Evolutionary conservation across 306 rosid genomes (phyloP), one percentile per base, ranked within the genome.

Genomic region (Gastrolobium bilobum): DNA sequence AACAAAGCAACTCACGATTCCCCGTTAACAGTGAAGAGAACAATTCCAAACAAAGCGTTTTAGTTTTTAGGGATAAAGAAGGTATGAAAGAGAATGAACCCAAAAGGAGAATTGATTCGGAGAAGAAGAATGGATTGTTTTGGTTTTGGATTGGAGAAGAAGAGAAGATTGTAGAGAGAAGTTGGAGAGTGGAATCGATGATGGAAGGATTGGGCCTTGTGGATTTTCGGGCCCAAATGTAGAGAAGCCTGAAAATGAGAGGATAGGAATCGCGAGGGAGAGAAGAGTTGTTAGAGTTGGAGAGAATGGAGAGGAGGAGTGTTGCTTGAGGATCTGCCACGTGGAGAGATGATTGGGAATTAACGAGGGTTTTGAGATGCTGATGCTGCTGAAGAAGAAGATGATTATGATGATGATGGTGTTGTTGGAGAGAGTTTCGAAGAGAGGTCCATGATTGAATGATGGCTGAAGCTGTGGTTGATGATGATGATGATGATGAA

Each of bases 321-420:
- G 79, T 88, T 2, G 94, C 97, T 71, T 91, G 98, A 3, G 98
- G 95, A 29, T 92, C 97, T 3, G 97, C 93, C 15, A 92, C 97
- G 52, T 91, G 92, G 10, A 94, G 92, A 7, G 97, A 88, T 1
- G 83, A 42, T 64, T 87, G 95, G 6, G 97, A 91, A 84, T 82
- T 85, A 26, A 85, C 84, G 1, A 94, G 89, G 81, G 85, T 87
- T 65, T 86, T 88, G 20, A 92, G 90, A 60, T 90, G 85, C n/a
- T 84, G 92, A 13, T 78, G 84, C 42, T 79, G 37, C 35, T 56
- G 90, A 91, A 4, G 89, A 88, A 43, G 67, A 79, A 51, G 72
- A 37, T 20, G 26, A 20, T 20, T 20, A 1, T 20, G 26, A 20
- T 20, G 26, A 20, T 20, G 26, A 20, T 20, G 26, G 26, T 20